Conservation (phyloP, 177 flowering plant species). For the Vitis hybrid region DNA sequence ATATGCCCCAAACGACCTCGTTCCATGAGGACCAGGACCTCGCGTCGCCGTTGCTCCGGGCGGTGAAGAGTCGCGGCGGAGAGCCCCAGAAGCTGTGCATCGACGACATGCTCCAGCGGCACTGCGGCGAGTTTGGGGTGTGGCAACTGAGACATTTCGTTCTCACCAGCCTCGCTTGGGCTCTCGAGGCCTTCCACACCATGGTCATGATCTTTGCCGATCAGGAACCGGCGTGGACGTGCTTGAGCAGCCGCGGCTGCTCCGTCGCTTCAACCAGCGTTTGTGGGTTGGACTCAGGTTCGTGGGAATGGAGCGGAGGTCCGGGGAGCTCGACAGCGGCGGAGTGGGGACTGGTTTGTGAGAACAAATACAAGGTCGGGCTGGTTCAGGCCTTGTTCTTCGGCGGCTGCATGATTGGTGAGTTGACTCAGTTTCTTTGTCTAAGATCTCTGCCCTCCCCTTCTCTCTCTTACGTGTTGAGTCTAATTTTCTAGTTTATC, state of each 20-base stretch:
- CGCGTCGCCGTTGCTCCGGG: not conserved
- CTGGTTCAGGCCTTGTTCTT: slow-evolving; percentile 83
- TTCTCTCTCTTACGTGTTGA: not conserved
- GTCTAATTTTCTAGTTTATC: too few species aligned
- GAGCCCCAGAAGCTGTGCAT: slow-evolving; percentile 43
- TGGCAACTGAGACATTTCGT: slow-evolving; percentile 87
- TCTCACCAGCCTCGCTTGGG: slow-evolving; percentile 80
- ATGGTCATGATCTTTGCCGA: slow-evolving; percentile 99
- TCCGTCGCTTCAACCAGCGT: slow-evolving; percentile 12
- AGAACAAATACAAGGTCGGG: slow-evolving; percentile 76
- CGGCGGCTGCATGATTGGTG: slow-evolving; percentile 87
- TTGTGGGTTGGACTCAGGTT: slow-evolving; percentile 54
- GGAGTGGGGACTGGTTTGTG: slow-evolving; percentile 78
- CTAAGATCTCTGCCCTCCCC: not conserved
- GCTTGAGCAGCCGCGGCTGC: slow-evolving; percentile 35
- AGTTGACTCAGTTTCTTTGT: slow-evolving; percentile 16
- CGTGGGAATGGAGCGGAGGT: slow-evolving; percentile 87
- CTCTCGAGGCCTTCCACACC: slow-evolving; percentile 84
- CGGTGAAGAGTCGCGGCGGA: not conserved
- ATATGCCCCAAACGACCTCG: too few species aligned
- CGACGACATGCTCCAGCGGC: slow-evolving; percentile 67
- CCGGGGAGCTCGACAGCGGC: slow-evolving; percentile 63
- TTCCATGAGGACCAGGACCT: not conserved
- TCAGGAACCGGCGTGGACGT: slow-evolving; percentile 68
- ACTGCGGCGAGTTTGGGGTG: slow-evolving; percentile 82